A percentile compares a stretch with the other conserved stretches of the same genome.
phyloP scores from a whole-genome alignment of 345 rosid genomes.

The Rhodamnia rubescens region DNA sequence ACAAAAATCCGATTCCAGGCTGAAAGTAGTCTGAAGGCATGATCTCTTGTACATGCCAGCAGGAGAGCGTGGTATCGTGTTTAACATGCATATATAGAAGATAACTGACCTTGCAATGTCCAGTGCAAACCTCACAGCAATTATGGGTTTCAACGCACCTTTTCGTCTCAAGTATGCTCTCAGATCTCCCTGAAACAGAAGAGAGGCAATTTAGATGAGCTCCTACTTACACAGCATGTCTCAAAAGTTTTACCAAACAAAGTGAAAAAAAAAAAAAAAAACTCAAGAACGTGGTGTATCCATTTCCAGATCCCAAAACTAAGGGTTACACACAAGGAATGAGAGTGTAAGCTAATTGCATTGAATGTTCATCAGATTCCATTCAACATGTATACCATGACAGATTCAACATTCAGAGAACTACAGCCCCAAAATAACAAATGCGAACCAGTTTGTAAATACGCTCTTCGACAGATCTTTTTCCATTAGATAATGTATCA shows the following conservation, averaged over 20 bases:
- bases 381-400: neutral
- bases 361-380: neutral
- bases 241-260: neutral
- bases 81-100: neutral
- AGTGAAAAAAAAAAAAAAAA: neutral
- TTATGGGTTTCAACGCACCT: slow-evolving; percentile 43
- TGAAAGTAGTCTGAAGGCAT: neutral
- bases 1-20: neutral
- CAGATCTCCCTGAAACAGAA: slow-evolving; percentile 56
- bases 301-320: neutral
- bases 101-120: slow-evolving; percentile 64
- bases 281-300: neutral
- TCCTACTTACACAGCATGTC: neutral
- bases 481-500: neutral
- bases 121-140: slow-evolving; percentile 72
- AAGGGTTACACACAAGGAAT: neutral
- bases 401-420: neutral
- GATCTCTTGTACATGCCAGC: neutral
- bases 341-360: neutral
- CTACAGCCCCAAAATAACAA: neutral
- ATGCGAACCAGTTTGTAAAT: neutral
- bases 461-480: neutral
- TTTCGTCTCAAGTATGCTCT: slow-evolving; percentile 53
- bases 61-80: neutral
- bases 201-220: neutral